Evolutionary conservation across 306 rosid genomes (phyloP).

Genomic region (Vigna unguiculata): DNA sequence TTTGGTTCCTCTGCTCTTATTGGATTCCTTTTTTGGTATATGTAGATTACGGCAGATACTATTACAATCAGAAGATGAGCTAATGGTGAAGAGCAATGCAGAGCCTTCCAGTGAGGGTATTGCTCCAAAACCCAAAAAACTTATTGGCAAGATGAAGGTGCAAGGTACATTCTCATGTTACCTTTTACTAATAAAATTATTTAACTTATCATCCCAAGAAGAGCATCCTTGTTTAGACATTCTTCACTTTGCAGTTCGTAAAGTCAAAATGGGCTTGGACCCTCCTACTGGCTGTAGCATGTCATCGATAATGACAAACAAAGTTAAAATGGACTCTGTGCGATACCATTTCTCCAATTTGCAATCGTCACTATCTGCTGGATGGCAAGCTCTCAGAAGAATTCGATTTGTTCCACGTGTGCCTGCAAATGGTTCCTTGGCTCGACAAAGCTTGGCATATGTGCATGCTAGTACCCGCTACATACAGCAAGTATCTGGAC

Average conservation of each 20-base stretch:
- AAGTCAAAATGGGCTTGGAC: slow-evolving; percentile 80
- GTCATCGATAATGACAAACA: slow-evolving; percentile 61
- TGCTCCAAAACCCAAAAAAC: slow-evolving; percentile 88
- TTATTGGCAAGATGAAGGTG: slow-evolving; percentile 94
- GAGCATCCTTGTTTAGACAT: slow-evolving; percentile 31
- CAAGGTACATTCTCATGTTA: slow-evolving; percentile 71
- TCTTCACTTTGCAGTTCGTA: slow-evolving; percentile 73
- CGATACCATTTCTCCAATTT: slow-evolving; percentile 62
- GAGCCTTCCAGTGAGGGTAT: slow-evolving; percentile 80
- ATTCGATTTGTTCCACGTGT: slow-evolving; percentile 69
- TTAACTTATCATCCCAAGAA: slow-evolving; percentile 35
- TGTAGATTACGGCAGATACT: slow-evolving; percentile 85
- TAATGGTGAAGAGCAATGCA: slow-evolving; percentile 75
- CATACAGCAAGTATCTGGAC: slow-evolving; percentile 91
- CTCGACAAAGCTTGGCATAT: slow-evolving; percentile 89
- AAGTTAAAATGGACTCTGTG: slow-evolving; percentile 68
- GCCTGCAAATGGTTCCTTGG: slow-evolving; percentile 81
- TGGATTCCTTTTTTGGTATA: slow-evolving; percentile 2
- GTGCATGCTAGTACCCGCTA: slow-evolving; percentile 92
- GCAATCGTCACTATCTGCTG: slow-evolving; percentile 76
- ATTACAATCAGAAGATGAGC: slow-evolving; percentile 91
- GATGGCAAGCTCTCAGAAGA: slow-evolving; percentile 79
- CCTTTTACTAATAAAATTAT: slow-evolving; percentile 29
- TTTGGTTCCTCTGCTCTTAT: slow-evolving; percentile 23
- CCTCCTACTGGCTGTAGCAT: slow-evolving; percentile 93